Base-by-base conservation (phyloP, 2,329 filamentous ascomycete genomes). In the Aspergillus pseudoviridinutans region DNA sequence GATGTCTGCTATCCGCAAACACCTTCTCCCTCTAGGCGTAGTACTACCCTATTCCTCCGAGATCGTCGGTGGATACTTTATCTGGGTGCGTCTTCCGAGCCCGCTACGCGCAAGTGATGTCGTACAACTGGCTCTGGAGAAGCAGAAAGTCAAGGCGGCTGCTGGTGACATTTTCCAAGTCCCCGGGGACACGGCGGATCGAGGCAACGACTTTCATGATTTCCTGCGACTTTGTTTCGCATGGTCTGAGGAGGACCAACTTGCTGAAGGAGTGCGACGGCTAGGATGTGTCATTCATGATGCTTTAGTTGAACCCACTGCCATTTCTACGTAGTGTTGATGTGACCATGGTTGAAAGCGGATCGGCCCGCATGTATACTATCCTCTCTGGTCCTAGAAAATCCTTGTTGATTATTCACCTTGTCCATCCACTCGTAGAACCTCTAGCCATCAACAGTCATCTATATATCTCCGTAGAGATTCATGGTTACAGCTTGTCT, bases 61-160 rank as follows among this genome's bases (percentile, higher is more conserved):
- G 3, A 72, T 87, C 3, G 88, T 87, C 29, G 92, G 92, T 0
- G 92, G 92, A 0, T 96, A 93, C 71, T 96, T 96, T 71, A 78
- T 96, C 50, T 96, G 91, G 91, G 73, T 95, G 27, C 80, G 79
- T 1, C 72, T 96, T 4, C 86, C 87, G 0, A 61, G 71, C 61
- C 55, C 69, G 49, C 75, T 88, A 54, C 78, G 80, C 8, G 85
- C 82, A 38, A 75, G 75, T 32, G 79, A 81, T 7, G 77, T 91
- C 32, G 83, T 84, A 6, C 74, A 80, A 64, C 77, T 78, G 42
- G 87, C 87, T 17, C 76, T 81, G 66, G 74, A 78, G 24, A 83
- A 87, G 55, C 87, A 89, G 71, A 84, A 86, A 50, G 71, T 95
- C 56, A 80, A 86, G 27, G 78, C 94, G 24, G 89, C 87, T 25